Base-by-base conservation (phyloP, 176 grass and related monocot species). In the Juncus inflexus region DNA sequence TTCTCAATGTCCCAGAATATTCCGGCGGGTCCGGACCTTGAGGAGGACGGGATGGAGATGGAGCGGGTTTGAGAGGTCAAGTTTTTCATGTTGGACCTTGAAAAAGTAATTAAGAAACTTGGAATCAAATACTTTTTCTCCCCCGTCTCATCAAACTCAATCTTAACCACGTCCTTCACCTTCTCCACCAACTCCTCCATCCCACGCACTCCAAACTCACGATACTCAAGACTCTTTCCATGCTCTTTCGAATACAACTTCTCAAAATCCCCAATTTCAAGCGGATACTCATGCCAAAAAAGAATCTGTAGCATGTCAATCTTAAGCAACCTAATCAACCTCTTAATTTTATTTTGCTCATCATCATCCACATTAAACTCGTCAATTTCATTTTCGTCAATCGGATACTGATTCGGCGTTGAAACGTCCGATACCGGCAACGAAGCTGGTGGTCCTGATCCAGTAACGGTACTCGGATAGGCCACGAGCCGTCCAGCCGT, bases 1-100 rank as follows among this genome's bases (percentile, higher is more conserved):
- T 87, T 91, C 35, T 91, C 92, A n/a, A 97, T 97, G 63, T 97
- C 92, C 92, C 92, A 97, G 60, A 97, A 83, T 62, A 97, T 89
- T 55, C 74, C 77, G 12, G 88, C 82, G 43, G 84, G 92, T 50
- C 92, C 43, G 43, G 9, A 47, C 9, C 9, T 5, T 5, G 43
- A 6, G 43, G 2, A 6, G 37, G 65, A 52, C 15, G 35, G 38
- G 15, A 40, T 42, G 4, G 47, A 55, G 8, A 9, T 37, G 47
- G 10, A 12, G 35, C 4, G 28, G 65, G 47, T 52, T 3, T 50
- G 28, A 28, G 19, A 28, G 19, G 19, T 28, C 1, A 28, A 28
- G 19, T 1, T 28, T 28, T 28, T 28, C 19, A 28, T 28, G 19
- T 28, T 28, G 19, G 19, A 28, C 19, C 19, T 28, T 28, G 19